phyloP scores from a whole-genome alignment of 495 filamentous ascomycete species.

The Xylaria cubensis region DNA sequence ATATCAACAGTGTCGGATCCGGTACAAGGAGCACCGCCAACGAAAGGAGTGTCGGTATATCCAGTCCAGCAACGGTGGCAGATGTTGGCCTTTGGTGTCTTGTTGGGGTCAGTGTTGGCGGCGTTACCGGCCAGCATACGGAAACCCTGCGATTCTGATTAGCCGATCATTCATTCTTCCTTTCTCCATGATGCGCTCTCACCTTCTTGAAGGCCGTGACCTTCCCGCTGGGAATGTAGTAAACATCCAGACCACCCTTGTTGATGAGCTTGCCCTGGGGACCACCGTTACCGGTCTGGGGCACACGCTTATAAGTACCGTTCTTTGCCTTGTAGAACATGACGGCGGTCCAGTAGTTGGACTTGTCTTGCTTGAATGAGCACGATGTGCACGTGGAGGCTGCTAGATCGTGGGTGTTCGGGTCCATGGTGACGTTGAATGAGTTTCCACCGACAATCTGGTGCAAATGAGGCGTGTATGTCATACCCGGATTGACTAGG shows the following conservation, averaged over 20 bases:
- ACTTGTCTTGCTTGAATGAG: conserved; percentile 70
- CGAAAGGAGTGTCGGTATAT: conserved; percentile 52
- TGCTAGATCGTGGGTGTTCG: conserved; percentile 55
- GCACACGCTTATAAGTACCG: conserved; percentile 71
- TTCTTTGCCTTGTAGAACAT: conserved; percentile 75
- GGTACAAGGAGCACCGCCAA: conserved; percentile 55
- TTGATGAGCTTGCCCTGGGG: conserved; percentile 69
- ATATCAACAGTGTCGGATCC: conserved; percentile 63
- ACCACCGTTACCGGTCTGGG: conserved; percentile 65
- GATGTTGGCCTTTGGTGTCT: conserved; percentile 59
- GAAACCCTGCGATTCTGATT: conserved; percentile 64
- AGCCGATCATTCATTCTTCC: conserved; percentile 33
- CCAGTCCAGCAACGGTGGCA: conserved; percentile 64
- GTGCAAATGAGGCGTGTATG: conserved; percentile 59
- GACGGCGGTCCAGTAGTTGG: conserved; percentile 81
- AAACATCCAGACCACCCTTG: conserved; percentile 63
- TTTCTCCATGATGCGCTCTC: conserved; percentile 36
- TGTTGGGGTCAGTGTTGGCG: conserved; percentile 54
- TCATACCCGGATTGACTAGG: conserved; percentile 57
- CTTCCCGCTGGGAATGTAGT: conserved; percentile 56
- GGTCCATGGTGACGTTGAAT: conserved; percentile 74
- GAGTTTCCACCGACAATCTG: conserved; percentile 66
- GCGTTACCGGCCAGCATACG: conserved; percentile 58
- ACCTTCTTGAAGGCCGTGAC: conserved; percentile 63
- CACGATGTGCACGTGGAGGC: conserved; percentile 75